phyloP scores from a whole-genome alignment of 176 grass and related monocot genomes.

The Zea mays region DNA sequence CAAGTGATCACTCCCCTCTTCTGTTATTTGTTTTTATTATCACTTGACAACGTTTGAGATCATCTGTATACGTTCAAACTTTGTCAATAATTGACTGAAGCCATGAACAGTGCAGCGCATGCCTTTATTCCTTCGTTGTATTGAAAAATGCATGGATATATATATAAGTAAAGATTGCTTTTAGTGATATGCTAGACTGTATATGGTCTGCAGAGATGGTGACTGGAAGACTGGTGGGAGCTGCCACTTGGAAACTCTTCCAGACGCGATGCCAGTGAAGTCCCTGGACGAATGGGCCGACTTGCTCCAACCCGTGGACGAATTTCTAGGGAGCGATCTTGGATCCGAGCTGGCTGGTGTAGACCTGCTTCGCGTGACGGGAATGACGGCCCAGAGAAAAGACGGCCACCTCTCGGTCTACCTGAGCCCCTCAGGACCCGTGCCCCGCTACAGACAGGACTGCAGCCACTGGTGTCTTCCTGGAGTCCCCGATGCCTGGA shows the following conservation, averaged over 20 bases:
- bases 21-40: no score
- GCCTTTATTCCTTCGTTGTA: no score
- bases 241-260: conserved; percentile 75
- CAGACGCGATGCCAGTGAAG: conserved; percentile 37
- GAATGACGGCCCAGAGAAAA: conserved; percentile 77
- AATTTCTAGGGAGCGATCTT: conserved; percentile 46
- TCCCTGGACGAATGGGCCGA: conserved; percentile 60
- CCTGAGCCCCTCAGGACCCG: conserved; percentile 52
- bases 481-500: conserved; percentile 93
- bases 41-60: no score
- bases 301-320: conserved; percentile 56
- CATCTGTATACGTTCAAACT: no score
- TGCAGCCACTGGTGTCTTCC: conserved; percentile 99
- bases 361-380: conserved; percentile 74
- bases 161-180: conserved; percentile 1
- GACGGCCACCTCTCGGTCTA: conserved; percentile 84
- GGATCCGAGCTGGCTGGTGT: conserved; percentile 35
- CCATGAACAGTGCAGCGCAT: no score
- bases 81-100: no score
- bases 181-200: conserved; percentile 13
- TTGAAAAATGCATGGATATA: no score
- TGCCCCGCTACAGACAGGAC: conserved; percentile 67
- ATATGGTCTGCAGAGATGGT: conserved; percentile 55
- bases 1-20: no score
- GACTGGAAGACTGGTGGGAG: conserved; percentile 72